phyloP scores from a whole-genome alignment of 768 basidiomycete genomes.

The Suillus paluster region DNA sequence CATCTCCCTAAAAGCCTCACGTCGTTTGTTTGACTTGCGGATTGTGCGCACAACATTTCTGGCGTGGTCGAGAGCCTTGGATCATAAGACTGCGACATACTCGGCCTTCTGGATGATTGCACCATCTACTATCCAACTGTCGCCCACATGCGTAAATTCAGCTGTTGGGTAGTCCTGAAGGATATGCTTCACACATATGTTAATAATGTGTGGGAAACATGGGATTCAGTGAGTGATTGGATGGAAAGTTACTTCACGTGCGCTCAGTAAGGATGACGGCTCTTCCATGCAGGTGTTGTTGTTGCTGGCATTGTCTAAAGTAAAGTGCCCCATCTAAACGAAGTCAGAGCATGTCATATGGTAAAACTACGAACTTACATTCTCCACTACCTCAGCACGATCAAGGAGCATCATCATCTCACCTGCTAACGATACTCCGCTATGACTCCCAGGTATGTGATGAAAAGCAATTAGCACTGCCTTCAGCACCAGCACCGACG shows the following conservation, averaged over 20 bases:
- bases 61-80: background rate
- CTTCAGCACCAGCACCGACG: background rate
- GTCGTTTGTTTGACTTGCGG: background rate
- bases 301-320: constrained; percentile 21
- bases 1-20: background rate
- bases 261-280: background rate
- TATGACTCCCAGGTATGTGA: constrained; percentile 15
- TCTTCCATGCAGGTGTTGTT: constrained; percentile 17
- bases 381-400: constrained; percentile 1
- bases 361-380: constrained; percentile 1
- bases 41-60: background rate
- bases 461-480: constrained; percentile 22
- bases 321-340: constrained; percentile 12
- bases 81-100: background rate
- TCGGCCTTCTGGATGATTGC: background rate
- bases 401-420: background rate
- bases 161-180: constrained; percentile 13
- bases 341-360: constrained; percentile 14
- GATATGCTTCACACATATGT: constrained; percentile 12
- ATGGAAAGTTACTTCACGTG: constrained; percentile 14
- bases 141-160: background rate
- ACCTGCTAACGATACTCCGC: background rate
- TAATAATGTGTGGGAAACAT: constrained; percentile 26
- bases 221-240: constrained; percentile 10
- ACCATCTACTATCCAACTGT: constrained; percentile 4